These are phyloP conservation scores for Suhomyces maxii DNA, from an alignment of 1,139 yeast species.

Conservation along the genomic window DNA sequence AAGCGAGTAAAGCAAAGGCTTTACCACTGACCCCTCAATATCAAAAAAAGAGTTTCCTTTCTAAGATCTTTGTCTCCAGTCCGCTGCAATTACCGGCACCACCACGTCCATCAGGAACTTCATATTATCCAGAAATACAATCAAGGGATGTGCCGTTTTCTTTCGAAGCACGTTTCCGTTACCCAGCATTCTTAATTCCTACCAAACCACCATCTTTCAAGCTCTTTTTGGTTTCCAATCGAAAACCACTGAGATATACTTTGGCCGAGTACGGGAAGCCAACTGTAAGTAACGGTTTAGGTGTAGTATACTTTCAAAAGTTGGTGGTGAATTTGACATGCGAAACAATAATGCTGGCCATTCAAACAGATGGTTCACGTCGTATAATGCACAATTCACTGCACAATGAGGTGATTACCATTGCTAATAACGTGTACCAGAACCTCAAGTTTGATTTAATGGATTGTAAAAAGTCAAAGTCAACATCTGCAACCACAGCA, in stretches of 20 bases:
- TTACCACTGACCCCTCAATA: slow-evolving; percentile 22
- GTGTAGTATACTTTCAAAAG: slow-evolving; percentile 43
- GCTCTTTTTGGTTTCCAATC: slow-evolving; percentile 35
- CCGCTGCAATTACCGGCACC: slow-evolving; percentile 7
- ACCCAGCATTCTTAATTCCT: slow-evolving; percentile 48
- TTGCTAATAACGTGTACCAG: slow-evolving; percentile 35
- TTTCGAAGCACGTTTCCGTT: slow-evolving; percentile 48
- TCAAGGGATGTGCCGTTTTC: slow-evolving; percentile 43
- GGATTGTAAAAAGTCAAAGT: slow-evolving; percentile 29
- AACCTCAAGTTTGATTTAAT: slow-evolving; percentile 44
- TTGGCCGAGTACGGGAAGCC: slow-evolving; percentile 37
- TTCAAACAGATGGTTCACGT: slow-evolving; percentile 31
- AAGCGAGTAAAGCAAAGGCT: slow-evolving; percentile 14
- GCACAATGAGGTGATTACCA: slow-evolving; percentile 26
- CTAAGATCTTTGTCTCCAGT: slow-evolving; percentile 13
- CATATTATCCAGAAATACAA: slow-evolving; percentile 27
- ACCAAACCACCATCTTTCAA: slow-evolving; percentile 42
- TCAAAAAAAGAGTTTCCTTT: slow-evolving; percentile 16
- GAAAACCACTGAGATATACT: slow-evolving; percentile 37
- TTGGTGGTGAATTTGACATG: slow-evolving; percentile 36
- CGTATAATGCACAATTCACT: slow-evolving; percentile 31
- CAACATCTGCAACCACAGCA: slow-evolving; percentile 25
- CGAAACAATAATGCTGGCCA: slow-evolving; percentile 35
- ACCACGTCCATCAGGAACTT: slow-evolving; percentile 11
- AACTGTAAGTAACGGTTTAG: slow-evolving; percentile 49